A percentile compares a stretch with the other conserved stretches of the same genome.
Evolutionary conservation across 371 early-diverging fungal species (phyloP).

Genomic region (Rhizopus arrhizus): DNA sequence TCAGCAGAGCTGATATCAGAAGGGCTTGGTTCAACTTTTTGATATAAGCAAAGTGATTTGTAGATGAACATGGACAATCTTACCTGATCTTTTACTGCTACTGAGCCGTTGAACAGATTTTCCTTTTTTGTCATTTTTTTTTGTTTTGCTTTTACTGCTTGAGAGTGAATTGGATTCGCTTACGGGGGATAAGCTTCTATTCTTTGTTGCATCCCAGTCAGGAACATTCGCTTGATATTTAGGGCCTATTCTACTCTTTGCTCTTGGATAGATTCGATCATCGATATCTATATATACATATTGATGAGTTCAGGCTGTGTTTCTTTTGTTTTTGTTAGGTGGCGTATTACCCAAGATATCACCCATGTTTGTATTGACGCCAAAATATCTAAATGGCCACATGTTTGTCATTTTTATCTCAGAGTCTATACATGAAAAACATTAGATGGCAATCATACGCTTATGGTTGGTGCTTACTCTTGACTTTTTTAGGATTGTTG

Average conservation of each 20-base stretch:
- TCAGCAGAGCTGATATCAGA: too few relatives aligned
- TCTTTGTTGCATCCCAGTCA: conserved; percentile 44
- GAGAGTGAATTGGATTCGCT: conserved; percentile 14
- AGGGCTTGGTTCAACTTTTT: too few relatives aligned
- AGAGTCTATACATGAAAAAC: conserved; percentile 11
- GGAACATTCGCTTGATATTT: conserved; percentile 76
- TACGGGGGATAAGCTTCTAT: conserved; percentile 2
- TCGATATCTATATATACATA: conserved; percentile 50
- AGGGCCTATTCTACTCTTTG: conserved; percentile 77
- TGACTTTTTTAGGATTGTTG: conserved; percentile 6
- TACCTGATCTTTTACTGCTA: conserved; percentile 11
- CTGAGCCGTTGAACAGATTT: not conserved
- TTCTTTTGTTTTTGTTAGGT: too few relatives aligned
- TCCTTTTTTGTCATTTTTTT: conserved; percentile 4
- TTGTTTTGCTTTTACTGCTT: conserved; percentile 1
- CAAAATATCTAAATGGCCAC: conserved; percentile 92
- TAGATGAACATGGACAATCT: not conserved
- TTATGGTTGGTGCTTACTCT: not conserved
- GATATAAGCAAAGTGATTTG: too few relatives aligned
- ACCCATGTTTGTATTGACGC: conserved; percentile 67
- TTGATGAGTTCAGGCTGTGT: too few relatives aligned
- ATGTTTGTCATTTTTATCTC: conserved; percentile 54
- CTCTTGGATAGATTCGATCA: conserved; percentile 81
- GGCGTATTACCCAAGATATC: conserved; percentile 62
- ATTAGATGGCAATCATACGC: too few relatives aligned